Evolutionary conservation across 179 eudicot species (phyloP).

Genomic region (Dionaea muscipula): DNA sequence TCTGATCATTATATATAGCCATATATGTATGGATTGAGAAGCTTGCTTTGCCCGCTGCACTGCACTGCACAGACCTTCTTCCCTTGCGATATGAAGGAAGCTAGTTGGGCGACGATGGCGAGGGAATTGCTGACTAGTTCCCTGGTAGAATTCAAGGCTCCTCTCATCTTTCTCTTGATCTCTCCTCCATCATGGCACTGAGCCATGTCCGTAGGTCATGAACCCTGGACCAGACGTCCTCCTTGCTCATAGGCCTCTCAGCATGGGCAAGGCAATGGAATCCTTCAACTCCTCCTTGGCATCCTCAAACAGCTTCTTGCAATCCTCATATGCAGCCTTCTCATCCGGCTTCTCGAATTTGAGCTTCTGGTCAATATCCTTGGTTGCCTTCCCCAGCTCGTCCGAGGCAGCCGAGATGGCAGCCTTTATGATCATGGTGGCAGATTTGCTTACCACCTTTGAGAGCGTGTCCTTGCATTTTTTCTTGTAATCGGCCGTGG

Average conservation of each 20-base stretch:
- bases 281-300: constrained; percentile 48
- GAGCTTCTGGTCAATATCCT: constrained; percentile 11
- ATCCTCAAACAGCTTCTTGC: constrained; percentile 39
- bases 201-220: constrained; percentile 63
- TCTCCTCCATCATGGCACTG: constrained; percentile 65
- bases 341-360: constrained; percentile 21
- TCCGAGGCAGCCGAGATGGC: constrained; percentile 21
- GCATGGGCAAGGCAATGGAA: constrained; percentile 17
- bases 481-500: constrained; percentile 43
- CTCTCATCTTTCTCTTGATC: constrained; percentile 25
- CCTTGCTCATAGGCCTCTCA: constrained; percentile 6
- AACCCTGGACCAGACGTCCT: constrained; percentile 7
- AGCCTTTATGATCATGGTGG: constrained; percentile 21
- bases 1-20: too few species aligned
- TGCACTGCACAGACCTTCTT: too few species aligned
- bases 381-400: constrained; percentile 16
- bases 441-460: constrained; percentile 19
- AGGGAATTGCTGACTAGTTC: constrained; percentile 69
- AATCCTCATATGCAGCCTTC: constrained; percentile 18
- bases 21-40: too few species aligned
- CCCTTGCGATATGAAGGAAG: constrained; percentile 20
- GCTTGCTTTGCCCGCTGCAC: constrained; percentile 6
- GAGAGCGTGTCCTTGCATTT: constrained; percentile 39
- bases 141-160: constrained; percentile 23
- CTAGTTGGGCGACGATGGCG: constrained; percentile 40